Conservation (phyloP, 805 yeast genomes). For the Candida palmyrensis region DNA sequence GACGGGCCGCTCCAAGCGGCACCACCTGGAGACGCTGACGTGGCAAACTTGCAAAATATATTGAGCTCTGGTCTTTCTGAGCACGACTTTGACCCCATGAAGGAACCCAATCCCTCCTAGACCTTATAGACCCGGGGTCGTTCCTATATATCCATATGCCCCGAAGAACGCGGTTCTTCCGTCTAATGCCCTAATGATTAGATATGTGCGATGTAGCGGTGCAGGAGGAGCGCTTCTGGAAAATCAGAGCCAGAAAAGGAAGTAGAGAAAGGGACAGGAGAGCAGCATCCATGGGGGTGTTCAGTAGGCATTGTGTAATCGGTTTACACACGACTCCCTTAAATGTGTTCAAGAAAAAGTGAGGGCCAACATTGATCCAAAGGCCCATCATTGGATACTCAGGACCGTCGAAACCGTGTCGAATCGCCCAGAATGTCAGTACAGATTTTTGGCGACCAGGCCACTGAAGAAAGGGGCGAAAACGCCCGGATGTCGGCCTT, state of each 20-base stretch:
- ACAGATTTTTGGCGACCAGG: conserved; percentile 95
- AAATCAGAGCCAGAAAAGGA: neutral
- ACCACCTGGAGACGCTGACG: neutral
- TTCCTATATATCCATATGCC: no score
- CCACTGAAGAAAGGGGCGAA: conserved; percentile 95
- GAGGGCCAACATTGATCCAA: neutral
- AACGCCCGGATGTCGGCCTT: conserved; percentile 96
- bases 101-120: no score
- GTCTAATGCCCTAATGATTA: no score
- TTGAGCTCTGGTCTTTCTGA: neutral
- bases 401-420: no score
- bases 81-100: conserved; percentile 2
- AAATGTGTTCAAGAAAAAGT: neutral
- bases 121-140: no score
- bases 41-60: neutral
- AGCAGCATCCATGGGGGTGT: neutral
- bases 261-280: neutral
- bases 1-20: neutral
- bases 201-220: no score
- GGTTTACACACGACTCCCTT: conserved; percentile 2
- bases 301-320: conserved; percentile 1
- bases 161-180: no score
- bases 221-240: no score
- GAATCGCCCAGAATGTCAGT: no score
- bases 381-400: no score